Conservation (phyloP, 2,329 filamentous ascomycete species). For the Teratosphaeria nubilosa region DNA sequence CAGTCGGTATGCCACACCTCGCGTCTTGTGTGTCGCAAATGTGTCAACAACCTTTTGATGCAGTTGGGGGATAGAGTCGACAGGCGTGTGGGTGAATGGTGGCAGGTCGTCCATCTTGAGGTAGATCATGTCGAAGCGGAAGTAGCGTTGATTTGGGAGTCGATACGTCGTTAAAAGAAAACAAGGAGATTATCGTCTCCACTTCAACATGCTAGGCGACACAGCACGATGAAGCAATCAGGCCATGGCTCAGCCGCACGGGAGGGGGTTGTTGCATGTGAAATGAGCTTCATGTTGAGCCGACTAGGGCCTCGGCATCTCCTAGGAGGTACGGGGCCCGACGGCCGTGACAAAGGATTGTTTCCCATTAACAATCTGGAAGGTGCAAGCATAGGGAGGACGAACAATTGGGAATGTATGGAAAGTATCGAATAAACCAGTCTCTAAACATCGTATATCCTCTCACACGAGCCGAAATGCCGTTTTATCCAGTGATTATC, state of each 20-base stretch:
- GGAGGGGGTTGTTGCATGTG: not conserved
- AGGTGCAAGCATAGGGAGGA: not conserved
- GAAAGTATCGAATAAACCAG: not conserved
- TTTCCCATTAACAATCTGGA: too few relatives aligned
- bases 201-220: not conserved
- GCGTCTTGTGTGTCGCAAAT: conserved; percentile 74
- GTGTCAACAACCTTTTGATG: conserved; percentile 53
- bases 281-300: not conserved
- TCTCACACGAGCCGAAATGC: not conserved
- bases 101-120: conserved; percentile 18
- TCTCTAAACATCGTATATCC: not conserved
- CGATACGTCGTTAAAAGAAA: not conserved
- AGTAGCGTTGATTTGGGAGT: not conserved
- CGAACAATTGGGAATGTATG: not conserved
- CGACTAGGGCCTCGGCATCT: not conserved
- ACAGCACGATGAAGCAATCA: not conserved
- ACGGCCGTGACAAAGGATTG: not conserved
- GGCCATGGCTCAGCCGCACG: not conserved
- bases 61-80: conserved; percentile 55
- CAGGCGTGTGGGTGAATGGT: conserved; percentile 41
- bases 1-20: conserved; percentile 69
- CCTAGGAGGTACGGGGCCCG: not conserved
- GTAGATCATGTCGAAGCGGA: conserved; percentile 3
- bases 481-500: not conserved
- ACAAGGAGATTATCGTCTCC: not conserved